Evolutionary conservation across 768 basidiomycete genomes (phyloP).

Genomic region (Gelatoporia subvermispora): DNA sequence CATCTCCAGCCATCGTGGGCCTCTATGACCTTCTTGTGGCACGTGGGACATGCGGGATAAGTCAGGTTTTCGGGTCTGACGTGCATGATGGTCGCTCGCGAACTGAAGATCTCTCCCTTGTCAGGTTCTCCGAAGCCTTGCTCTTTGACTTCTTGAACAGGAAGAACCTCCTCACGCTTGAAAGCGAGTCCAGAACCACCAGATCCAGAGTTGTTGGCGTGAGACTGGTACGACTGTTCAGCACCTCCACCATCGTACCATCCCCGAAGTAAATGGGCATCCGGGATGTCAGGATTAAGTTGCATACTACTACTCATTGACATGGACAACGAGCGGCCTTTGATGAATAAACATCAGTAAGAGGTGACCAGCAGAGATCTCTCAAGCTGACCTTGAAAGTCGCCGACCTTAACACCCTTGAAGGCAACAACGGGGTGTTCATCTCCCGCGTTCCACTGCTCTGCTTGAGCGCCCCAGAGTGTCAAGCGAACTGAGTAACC

Average conservation of each 20-base stretch:
- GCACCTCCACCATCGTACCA: conserved; percentile 84
- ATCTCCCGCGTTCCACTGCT: conserved; percentile 58
- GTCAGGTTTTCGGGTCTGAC: conserved; percentile 77
- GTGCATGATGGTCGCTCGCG: conserved; percentile 81
- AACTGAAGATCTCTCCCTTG: conserved; percentile 74
- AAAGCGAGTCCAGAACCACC: conserved; percentile 39
- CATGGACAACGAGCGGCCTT: conserved; percentile 84
- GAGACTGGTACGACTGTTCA: conserved; percentile 63
- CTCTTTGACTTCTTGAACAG: conserved; percentile 74
- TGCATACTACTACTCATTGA: conserved; percentile 74
- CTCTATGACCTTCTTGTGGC: conserved; percentile 87
- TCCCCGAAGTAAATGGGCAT: conserved; percentile 79
- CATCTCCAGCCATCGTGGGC: conserved; percentile 76
- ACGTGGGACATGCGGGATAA: conserved; percentile 88
- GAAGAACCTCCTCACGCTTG: conserved; percentile 68
- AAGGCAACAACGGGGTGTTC: conserved; percentile 83
- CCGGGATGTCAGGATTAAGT: conserved; percentile 89
- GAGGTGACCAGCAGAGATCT: background rate
- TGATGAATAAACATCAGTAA: background rate
- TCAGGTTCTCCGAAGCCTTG: conserved; percentile 71
- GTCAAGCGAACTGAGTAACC: conserved; percentile 78
- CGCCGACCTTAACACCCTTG: conserved; percentile 90
- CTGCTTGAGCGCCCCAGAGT: conserved; percentile 94
- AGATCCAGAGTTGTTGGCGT: conserved; percentile 44
- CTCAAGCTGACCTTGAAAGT: conserved; percentile 65